phyloP scores from a whole-genome alignment of 2,329 filamentous ascomycete species.

The Botrytis hyacinthi region DNA sequence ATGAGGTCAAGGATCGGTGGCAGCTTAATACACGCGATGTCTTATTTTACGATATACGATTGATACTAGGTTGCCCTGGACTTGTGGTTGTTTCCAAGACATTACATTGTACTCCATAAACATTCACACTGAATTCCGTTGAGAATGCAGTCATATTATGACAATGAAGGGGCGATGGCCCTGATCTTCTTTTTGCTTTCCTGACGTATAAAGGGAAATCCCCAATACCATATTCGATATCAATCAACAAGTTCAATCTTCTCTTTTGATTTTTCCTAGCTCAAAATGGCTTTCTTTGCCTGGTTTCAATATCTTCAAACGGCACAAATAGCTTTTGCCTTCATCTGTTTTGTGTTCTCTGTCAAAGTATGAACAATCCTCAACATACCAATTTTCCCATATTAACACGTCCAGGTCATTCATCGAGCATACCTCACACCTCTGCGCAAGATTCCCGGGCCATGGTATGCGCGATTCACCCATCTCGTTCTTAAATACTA shows the following conservation, averaged over 20 bases:
- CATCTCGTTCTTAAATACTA: neutral
- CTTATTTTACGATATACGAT: no score
- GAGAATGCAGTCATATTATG: no score
- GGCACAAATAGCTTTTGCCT: neutral
- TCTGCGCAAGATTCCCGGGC: conserved; percentile 4
- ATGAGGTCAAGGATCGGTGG: no score
- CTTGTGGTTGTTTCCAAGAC: no score
- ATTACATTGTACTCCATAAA: no score
- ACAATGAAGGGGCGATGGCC: no score
- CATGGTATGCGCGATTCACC: conserved; percentile 5
- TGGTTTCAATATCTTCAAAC: no score
- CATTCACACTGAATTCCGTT: no score
- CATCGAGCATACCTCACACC: conserved; percentile 4
- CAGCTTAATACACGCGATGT: no score
- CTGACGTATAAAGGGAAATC: neutral
- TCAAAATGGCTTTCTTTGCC: neutral
- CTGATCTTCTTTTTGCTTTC: no score
- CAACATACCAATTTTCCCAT: neutral
- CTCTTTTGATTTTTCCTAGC: neutral
- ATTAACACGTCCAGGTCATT: neutral
- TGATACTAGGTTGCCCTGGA: no score
- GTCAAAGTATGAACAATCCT: neutral
- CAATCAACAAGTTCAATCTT: neutral
- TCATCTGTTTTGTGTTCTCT: neutral
- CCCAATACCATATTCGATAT: neutral